Conservation (phyloP, 495 filamentous ascomycete genomes). For the Xylaria acuta region DNA sequence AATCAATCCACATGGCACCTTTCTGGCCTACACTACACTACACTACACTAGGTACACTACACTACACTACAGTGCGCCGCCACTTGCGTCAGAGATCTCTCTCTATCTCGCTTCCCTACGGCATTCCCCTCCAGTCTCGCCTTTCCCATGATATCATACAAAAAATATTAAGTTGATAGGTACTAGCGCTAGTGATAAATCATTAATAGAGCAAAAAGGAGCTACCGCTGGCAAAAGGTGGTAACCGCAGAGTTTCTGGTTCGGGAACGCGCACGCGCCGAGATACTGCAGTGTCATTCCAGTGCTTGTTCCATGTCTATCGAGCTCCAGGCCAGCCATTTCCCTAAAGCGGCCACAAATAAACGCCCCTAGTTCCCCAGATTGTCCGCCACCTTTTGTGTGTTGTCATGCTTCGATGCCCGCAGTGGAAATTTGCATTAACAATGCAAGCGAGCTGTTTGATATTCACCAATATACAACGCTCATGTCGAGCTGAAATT, state of each 20-base stretch:
- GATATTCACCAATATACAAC: background rate
- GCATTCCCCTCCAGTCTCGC: too few relatives aligned
- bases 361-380: slow-evolving; percentile 5
- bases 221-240: background rate
- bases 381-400: background rate
- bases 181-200: background rate
- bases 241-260: background rate
- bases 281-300: background rate
- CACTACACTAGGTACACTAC: too few relatives aligned
- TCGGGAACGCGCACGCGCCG: background rate
- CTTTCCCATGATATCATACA: slow-evolving; percentile 5
- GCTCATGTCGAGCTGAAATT: background rate
- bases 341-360: background rate
- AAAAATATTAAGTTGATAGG: background rate
- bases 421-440: background rate
- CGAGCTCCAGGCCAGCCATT: background rate
- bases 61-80: background rate
- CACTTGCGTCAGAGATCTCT: background rate
- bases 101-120: background rate
- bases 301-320: background rate
- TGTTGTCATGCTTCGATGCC: background rate
- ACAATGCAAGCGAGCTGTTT: background rate
- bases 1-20: background rate
- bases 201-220: background rate
- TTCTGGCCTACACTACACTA: too few relatives aligned